Evolutionary conservation across 23 red algal species (phyloP), one percentile per base, ranked within the genome.

Genomic region (Chondrus crispus): DNA sequence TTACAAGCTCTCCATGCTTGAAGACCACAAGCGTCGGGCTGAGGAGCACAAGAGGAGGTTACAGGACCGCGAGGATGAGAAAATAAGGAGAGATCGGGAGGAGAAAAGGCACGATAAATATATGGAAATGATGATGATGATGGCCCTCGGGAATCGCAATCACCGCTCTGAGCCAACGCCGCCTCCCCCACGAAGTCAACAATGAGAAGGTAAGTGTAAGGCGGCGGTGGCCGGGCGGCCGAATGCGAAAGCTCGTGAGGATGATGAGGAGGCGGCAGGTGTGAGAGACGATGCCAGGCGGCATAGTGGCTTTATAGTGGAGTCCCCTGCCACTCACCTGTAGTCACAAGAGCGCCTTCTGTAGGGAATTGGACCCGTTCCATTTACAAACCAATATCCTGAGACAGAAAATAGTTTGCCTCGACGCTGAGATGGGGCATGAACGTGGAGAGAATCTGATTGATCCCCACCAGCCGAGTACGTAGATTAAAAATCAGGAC

Each of bases 401-500:
- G 1, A 32, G 35, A 1, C 0, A 66, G 35, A 62, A 57, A 84
- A 4, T 2, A 62, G 30, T 84, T 84, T 0, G 52, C 80, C 0
- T 84, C 80, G 4, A 62, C 80, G 20, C 51, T 62, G 3, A 84
- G 20, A 54, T 84, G 80, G 4, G 37, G 49, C 47, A 84, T 62
- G 11, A 62, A 84, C 20, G 8, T 60, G 8, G 47, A 41, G 22
- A 84, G 49, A 26, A 84, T 74, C 47, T 88, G 84, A 49, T 88
- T 74, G 4, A 74, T 40, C 7, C 84, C 84, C 3, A 88, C 84
- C 16, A 33, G 33, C 19, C 62, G 2, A 2, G 62, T 54, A 3
- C 84, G 58, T 24, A 88, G 3, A 38, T 88, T 88, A 43, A 88
- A 88, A 3, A 88, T 19, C 12, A 74, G 29, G 33, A 74, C 62